Evolutionary conservation across 1,284 basidiomycete genomes (phyloP).

Genomic region (Pholiota adiposa): DNA sequence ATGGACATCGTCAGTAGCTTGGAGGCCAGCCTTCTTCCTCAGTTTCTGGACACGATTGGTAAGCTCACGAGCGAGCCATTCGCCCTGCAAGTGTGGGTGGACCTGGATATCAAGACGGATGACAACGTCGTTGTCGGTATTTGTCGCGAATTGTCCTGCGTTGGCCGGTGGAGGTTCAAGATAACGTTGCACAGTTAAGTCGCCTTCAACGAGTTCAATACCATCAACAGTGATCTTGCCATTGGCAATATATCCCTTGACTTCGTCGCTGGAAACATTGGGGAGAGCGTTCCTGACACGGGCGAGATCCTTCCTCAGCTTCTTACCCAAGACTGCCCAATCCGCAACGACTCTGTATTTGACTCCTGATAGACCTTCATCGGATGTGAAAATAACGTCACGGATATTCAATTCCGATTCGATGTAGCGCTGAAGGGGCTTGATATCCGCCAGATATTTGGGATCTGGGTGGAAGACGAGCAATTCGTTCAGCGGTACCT

Average conservation of each 20-base stretch:
- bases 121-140: slow-evolving; percentile 95
- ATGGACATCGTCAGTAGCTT: slow-evolving; percentile 93
- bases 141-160: slow-evolving; percentile 76
- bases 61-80: slow-evolving; percentile 90
- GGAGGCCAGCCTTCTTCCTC: slow-evolving; percentile 94
- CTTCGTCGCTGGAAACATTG: slow-evolving; percentile 78
- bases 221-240: slow-evolving; percentile 89
- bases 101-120: slow-evolving; percentile 89
- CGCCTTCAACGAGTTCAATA: slow-evolving; percentile 88
- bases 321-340: slow-evolving; percentile 94
- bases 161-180: slow-evolving; percentile 75
- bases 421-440: slow-evolving; percentile 87
- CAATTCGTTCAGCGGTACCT: slow-evolving; percentile 94
- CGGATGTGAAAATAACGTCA: slow-evolving; percentile 86
- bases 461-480: slow-evolving; percentile 92
- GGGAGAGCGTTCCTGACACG: slow-evolving; percentile 92
- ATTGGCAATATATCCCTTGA: slow-evolving; percentile 79
- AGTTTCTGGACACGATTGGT: slow-evolving; percentile 96
- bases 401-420: slow-evolving; percentile 96
- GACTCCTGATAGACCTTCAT: slow-evolving; percentile 88
- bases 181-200: slow-evolving; percentile 90
- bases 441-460: slow-evolving; percentile 87
- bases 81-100: slow-evolving; percentile 85
- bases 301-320: slow-evolving; percentile 91
- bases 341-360: slow-evolving; percentile 93